Base-by-base conservation (phyloP, 1,139 yeast species). In the Yamadazyma diddensiae region DNA sequence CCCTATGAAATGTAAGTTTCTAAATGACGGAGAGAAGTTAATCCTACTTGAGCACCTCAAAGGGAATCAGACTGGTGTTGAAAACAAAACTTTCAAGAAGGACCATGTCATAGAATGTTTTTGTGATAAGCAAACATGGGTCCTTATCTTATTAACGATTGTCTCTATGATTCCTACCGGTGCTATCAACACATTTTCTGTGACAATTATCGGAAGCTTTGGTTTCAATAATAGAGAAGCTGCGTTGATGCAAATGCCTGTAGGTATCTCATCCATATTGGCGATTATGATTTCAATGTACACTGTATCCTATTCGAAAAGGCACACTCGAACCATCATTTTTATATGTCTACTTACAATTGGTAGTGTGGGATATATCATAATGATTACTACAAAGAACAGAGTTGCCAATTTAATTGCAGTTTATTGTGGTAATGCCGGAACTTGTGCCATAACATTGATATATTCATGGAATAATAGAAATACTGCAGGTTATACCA, bases 141-240 rank as follows among this genome's bases (percentile, higher is more conserved):
- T 64, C 10, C 55, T 59, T 45, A 46, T 62, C 28, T 36, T 62
- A 10, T 47, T 65, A 28, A 63, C 69, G 1, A 34, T 65, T 1
- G 45, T 60, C 4, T 53, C 65, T 19, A 64, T 61, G 54, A 61
- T 65, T 20, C 65, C 65, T 4, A 64, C 70, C 3, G 72, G 72
- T 7, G 66, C 69, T 2, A 57, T 65, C 20, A 59, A 58, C 12
- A 58, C 69, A 1, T 65, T 65, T 34, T 60, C 68, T 36, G 68
- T 63, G 6, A 62, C 69, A 1, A 59, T 65, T 10, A 65, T 65
- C 11, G 52, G 55, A 12, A 47, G 64, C 20, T 62, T 65, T 42
- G 71, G 70, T 2, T 65, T 60, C 34, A 46, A 49, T 31, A 42
- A 30, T 34, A 51, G 59, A 34, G 41, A 58, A 35, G 55, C 70